Percentiles rank a stretch among this genome's conserved stretches.
These are phyloP conservation scores for Spencermartinsiella europaea DNA, from an alignment of 805 yeast species.

Conservation along the genomic window DNA sequence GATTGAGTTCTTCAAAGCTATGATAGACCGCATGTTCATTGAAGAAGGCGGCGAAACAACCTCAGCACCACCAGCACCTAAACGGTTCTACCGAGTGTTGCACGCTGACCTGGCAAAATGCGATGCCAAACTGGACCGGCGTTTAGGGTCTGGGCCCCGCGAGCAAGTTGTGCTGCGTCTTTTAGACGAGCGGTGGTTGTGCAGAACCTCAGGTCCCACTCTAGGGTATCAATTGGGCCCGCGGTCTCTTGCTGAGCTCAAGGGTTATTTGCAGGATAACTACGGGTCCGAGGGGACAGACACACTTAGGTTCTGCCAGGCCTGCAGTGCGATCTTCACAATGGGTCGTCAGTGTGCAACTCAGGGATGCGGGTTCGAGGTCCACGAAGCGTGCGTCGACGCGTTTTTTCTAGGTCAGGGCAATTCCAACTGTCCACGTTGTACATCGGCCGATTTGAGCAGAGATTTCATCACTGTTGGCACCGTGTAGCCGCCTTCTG, in stretches of 20 bases:
- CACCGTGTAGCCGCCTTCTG: no score
- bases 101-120: background rate
- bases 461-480: background rate
- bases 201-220: constrained; percentile 27
- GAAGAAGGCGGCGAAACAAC: constrained; percentile 14
- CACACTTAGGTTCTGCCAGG: constrained; percentile 41
- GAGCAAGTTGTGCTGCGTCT: constrained; percentile 22
- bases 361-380: constrained; percentile 35
- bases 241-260: constrained; percentile 45
- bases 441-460: constrained; percentile 1
- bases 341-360: constrained; percentile 43
- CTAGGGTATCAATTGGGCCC: constrained; percentile 29
- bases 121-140: constrained; percentile 5
- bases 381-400: constrained; percentile 46
- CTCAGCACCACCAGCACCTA: background rate
- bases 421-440: constrained; percentile 11
- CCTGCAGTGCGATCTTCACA: constrained; percentile 51
- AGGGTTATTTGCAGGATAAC: constrained; percentile 37
- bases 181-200: constrained; percentile 49
- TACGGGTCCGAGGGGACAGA: constrained; percentile 31
- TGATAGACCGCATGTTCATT: constrained; percentile 38
- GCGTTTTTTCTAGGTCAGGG: constrained; percentile 7
- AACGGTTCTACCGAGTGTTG: constrained; percentile 3
- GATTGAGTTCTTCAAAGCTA: constrained; percentile 43
- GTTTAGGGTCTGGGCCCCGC: background rate